phyloP scores from a whole-genome alignment of 495 filamentous ascomycete genomes.

The Tuber magnatum region DNA sequence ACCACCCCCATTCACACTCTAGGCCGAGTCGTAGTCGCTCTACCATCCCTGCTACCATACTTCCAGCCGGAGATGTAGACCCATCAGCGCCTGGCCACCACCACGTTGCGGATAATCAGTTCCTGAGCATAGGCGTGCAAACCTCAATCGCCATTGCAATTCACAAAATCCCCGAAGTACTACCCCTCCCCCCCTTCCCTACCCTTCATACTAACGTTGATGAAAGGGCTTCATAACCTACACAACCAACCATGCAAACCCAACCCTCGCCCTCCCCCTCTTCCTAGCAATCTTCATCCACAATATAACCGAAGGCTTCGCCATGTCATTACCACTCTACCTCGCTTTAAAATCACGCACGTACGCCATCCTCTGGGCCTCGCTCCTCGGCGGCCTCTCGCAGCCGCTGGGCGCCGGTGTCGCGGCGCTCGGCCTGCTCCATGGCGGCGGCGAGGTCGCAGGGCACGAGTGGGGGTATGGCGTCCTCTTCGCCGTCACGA shows the following conservation, averaged over 20 bases:
- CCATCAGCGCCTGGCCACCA: constrained; percentile 55
- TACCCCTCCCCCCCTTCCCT: not conserved
- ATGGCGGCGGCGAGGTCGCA: constrained; percentile 46
- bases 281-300: constrained; percentile 96
- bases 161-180: constrained; percentile 81
- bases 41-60: not conserved
- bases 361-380: constrained; percentile 77
- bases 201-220: constrained; percentile 2
- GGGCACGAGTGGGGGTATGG: constrained; percentile 72
- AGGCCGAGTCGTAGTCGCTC: not conserved
- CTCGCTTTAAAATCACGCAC: constrained; percentile 69
- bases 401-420: constrained; percentile 81
- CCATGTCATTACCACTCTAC: constrained; percentile 83
- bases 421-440: constrained; percentile 67
- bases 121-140: constrained; percentile 85
- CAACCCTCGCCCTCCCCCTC: constrained; percentile 74
- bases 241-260: constrained; percentile 93
- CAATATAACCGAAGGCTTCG: constrained; percentile 95
- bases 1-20: not conserved
- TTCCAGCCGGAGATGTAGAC: not conserved
- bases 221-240: constrained; percentile 84
- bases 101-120: constrained; percentile 92
- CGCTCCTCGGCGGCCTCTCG: constrained; percentile 71
- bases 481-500: constrained; percentile 74
- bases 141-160: constrained; percentile 89